Percentiles rank a stretch among this genome's conserved stretches.
phyloP scores from a whole-genome alignment of 495 filamentous ascomycete genomes.

The Articulospora tetracladia region DNA sequence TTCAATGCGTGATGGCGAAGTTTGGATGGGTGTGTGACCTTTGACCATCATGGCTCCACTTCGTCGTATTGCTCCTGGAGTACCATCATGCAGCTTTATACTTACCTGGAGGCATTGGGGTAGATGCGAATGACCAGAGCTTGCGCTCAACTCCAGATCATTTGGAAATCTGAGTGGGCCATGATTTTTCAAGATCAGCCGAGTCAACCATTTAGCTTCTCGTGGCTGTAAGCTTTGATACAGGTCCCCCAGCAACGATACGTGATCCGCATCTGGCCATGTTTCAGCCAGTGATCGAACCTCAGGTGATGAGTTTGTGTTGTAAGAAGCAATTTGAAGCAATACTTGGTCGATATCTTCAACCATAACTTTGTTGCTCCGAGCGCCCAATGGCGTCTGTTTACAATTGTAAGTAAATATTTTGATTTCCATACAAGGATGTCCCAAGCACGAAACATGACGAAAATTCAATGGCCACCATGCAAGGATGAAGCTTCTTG shows the following conservation, averaged over 20 bases:
- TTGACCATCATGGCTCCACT: conserved; percentile 6
- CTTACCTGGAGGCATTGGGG: conserved; percentile 16
- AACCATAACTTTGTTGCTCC: conserved; percentile 48
- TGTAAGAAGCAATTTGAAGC: conserved; percentile 57
- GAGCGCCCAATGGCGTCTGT: conserved; percentile 1
- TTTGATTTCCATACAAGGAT: conserved; percentile 33
- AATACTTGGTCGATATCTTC: conserved; percentile 73
- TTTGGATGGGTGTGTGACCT: not conserved
- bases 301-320: conserved; percentile 63
- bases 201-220: conserved; percentile 87
- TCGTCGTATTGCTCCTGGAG: not conserved
- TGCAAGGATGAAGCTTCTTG: not conserved
- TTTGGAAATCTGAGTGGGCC: conserved; percentile 51
- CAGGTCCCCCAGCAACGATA: conserved; percentile 46
- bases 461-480: conserved; percentile 9
- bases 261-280: conserved; percentile 28
- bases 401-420: conserved; percentile 24
- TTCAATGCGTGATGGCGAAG: not conserved
- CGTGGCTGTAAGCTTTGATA: conserved; percentile 59
- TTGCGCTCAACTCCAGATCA: conserved; percentile 33
- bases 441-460: not conserved
- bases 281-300: conserved; percentile 44
- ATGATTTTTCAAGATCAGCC: conserved; percentile 76
- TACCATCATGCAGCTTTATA: conserved; percentile 4
- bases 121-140: conserved; percentile 15